Evolutionary conservation across 2,329 filamentous ascomycete species (phyloP).

Genomic region (Phialophora verrucosa): DNA sequence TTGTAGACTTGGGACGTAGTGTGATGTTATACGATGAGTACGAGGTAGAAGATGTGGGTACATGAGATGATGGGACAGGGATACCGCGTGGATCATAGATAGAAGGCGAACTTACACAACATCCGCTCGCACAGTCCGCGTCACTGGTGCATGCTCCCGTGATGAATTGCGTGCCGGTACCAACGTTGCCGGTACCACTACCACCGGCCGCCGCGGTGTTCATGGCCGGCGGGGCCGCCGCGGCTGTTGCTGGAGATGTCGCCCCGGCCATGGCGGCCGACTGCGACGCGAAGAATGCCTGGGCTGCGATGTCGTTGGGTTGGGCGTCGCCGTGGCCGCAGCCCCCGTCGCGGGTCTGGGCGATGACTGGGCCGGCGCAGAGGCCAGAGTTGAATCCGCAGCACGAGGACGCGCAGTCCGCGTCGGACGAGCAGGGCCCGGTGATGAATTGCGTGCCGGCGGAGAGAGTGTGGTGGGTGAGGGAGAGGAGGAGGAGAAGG

Average conservation of each 20-base stretch:
- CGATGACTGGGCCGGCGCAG: constrained; percentile 40
- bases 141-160: constrained; percentile 40
- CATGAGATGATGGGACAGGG: no score
- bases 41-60: no score
- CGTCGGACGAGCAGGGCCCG: constrained; percentile 39
- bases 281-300: constrained; percentile 32
- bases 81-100: not conserved
- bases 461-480: constrained; percentile 29
- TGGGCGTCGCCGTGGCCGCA: constrained; percentile 40
- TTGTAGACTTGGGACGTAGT: not conserved
- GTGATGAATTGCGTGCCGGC: constrained; percentile 42
- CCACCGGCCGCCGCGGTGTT: constrained; percentile 12
- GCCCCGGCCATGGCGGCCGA: constrained; percentile 32
- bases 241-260: constrained; percentile 6
- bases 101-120: constrained; percentile 39
- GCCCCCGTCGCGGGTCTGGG: constrained; percentile 38
- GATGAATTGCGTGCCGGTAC: constrained; percentile 42
- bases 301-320: constrained; percentile 39
- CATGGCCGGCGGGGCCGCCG: constrained; percentile 2
- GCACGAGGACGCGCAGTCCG: constrained; percentile 41
- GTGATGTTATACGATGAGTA: not conserved
- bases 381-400: constrained; percentile 42
- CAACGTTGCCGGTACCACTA: constrained; percentile 26
- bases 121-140: constrained; percentile 43
- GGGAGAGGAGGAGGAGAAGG: constrained; percentile 21